Conservation (phyloP, 108 stramenopile genomes). For the Nitzschia palea region DNA sequence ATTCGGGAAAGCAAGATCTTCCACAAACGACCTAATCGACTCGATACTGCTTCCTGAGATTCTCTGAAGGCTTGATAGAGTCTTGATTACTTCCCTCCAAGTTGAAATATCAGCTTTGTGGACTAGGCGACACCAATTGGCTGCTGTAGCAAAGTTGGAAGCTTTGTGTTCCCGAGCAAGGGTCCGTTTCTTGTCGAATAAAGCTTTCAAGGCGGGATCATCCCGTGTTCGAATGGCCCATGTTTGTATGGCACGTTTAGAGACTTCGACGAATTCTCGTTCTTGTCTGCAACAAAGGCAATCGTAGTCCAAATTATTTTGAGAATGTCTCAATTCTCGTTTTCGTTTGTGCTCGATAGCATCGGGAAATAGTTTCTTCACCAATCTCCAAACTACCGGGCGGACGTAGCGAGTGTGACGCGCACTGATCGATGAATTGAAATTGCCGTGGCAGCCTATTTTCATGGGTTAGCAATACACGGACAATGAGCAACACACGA, state of each 20-base stretch:
- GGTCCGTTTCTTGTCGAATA: conserved; percentile 18
- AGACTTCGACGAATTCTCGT: not conserved
- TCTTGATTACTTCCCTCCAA: conserved; percentile 22
- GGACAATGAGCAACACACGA: conserved; percentile 22
- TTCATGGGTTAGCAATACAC: not conserved
- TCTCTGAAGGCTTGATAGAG: not conserved
- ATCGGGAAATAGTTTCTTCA: conserved; percentile 58
- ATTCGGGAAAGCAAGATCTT: conserved; percentile 22
- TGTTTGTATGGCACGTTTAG: not conserved
- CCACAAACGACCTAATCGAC: not conserved
- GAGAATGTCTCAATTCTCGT: not conserved
- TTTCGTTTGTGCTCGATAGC: conserved; percentile 40
- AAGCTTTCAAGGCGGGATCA: conserved; percentile 2
- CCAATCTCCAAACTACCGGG: conserved; percentile 40
- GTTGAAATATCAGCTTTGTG: conserved; percentile 20
- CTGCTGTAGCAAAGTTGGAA: conserved; percentile 10
- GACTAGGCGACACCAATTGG: conserved; percentile 10
- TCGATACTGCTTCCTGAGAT: conserved; percentile 2
- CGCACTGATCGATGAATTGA: conserved; percentile 17
- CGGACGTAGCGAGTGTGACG: conserved; percentile 31
- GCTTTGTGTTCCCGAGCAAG: conserved; percentile 5
- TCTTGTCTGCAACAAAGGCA: conserved; percentile 13
- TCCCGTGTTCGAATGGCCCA: conserved; percentile 10
- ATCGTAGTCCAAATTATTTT: conserved; percentile 11
- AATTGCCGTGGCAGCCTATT: conserved; percentile 41